These are phyloP conservation scores for Oryza coarctata DNA, from an alignment of 176 grass and related monocot species.

Conservation along the genomic window DNA sequence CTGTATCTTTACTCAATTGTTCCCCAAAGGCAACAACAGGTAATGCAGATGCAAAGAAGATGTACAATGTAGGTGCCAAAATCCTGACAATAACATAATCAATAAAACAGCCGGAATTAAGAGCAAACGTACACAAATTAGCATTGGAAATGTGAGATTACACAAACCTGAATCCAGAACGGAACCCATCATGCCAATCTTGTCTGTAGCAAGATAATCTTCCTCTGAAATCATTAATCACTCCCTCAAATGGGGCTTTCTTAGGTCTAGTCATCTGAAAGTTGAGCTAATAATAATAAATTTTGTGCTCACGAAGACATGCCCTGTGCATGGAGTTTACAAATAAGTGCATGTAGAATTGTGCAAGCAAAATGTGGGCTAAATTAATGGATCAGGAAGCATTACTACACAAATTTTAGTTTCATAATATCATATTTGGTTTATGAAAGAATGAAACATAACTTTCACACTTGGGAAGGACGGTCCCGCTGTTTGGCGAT, in stretches of 20 bases:
- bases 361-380: not conserved
- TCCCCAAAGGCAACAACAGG: slow-evolving; percentile 82
- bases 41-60: slow-evolving; percentile 82
- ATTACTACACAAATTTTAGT: slow-evolving; percentile 13
- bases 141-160: not conserved
- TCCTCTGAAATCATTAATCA: slow-evolving; percentile 75
- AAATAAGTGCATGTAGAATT: not conserved
- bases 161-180: slow-evolving; percentile 65
- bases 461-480: slow-evolving; percentile 17
- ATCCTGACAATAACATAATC: slow-evolving; percentile 57
- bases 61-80: slow-evolving; percentile 77
- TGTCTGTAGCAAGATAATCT: slow-evolving; percentile 73
- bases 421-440: not conserved
- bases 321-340: not conserved
- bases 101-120: not conserved
- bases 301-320: not conserved
- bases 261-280: slow-evolving; percentile 39
- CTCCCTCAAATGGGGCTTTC: slow-evolving; percentile 48
- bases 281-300: slow-evolving; percentile 3
- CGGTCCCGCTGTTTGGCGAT: not conserved
- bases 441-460: not conserved
- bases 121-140: not conserved
- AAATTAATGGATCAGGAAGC: not conserved
- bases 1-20: slow-evolving; percentile 80
- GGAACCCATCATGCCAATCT: slow-evolving; percentile 60